Evolutionary conservation across 108 stramenopile genomes (phyloP), one percentile per base, ranked within the genome.

Genomic region (Fistulifera solaris): DNA sequence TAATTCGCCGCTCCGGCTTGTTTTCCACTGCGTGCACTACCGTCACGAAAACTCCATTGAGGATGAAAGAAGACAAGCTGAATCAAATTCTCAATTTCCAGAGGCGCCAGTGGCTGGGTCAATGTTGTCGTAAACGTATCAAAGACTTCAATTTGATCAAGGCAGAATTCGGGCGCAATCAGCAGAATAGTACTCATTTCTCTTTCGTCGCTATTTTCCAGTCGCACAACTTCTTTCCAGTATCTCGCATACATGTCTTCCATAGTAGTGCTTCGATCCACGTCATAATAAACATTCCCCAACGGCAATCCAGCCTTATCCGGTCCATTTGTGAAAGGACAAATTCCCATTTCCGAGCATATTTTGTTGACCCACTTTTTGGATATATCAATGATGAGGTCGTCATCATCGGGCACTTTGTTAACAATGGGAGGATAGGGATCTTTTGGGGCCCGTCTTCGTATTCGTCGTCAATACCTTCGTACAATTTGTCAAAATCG

Each of bases 41-140:
- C 96, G 67, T 97, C 96, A 17, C 96, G 71, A 64, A 97, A 97
- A 31, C 72, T 72, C 91, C 93, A 95, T 11, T 91, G 59, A 0
- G 96, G 96, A 74, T 98, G 96, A 62, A 98, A 98, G 71, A 98
- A 98, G 35, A 98, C 94, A 18, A 98, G 76, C 59, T 98, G 96
- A 41, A 95, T 65, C 59, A 72, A 49, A 40, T 77, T 61, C 70
- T 94, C 93, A 31, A 95, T 57, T 23, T 61, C 79, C 44, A 93
- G 55, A 7, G 75, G 70, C 47, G 88, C 83, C 45, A 97, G 54
- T 0, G 94, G 80, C 60, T 93, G 87, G 1, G 96, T 94, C 45
- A 97, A 56, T 0, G 93, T 93, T 41, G 72, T 80, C 19, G 78
- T 79, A 63, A 93, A 94, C 35, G 66, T 80, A 56, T 97, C 96